Conservation (phyloP, 2,329 filamentous ascomycete genomes). For the Exophiala sp. region DNA sequence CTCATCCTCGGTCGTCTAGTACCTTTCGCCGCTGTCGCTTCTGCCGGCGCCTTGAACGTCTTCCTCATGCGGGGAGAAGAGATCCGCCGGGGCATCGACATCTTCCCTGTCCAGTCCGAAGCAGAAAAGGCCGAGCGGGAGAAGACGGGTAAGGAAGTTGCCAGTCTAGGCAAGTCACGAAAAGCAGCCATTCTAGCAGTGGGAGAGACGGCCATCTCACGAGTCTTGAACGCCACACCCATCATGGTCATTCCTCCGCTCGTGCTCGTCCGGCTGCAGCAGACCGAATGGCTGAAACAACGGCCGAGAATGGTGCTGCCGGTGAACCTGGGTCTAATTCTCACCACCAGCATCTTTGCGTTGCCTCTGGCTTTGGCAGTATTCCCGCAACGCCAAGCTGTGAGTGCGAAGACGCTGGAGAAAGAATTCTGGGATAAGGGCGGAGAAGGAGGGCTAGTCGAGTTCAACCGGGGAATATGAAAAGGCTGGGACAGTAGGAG, state of each 20-base stretch:
- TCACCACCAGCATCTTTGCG: constrained; percentile 79
- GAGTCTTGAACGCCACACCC: constrained; percentile 88
- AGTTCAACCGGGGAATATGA: constrained; percentile 92
- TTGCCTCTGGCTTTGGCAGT: constrained; percentile 83
- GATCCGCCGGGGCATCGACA: constrained; percentile 85
- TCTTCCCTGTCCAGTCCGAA: constrained; percentile 73
- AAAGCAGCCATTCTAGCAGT: constrained; percentile 86
- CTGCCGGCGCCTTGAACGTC: constrained; percentile 85
- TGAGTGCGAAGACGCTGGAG: neutral
- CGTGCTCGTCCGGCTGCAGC: constrained; percentile 76
- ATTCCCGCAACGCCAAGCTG: constrained; percentile 77
- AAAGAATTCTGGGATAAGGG: constrained; percentile 51
- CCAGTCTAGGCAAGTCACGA: constrained; percentile 76
- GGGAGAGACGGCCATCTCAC: constrained; percentile 81
- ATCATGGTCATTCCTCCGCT: constrained; percentile 96
- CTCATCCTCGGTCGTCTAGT: constrained; percentile 79
- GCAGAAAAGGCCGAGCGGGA: constrained; percentile 61
- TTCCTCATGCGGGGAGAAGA: constrained; percentile 97
- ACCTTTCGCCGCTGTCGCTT: constrained; percentile 90
- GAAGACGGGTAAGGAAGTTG: constrained; percentile 58
- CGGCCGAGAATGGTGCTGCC: constrained; percentile 72
- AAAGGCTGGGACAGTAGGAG: too few relatives aligned
- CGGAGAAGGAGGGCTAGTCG: constrained; percentile 74
- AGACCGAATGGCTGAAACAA: constrained; percentile 70
- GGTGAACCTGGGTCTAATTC: constrained; percentile 79